Evolutionary conservation across 306 rosid genomes (phyloP).

Genomic region (Prosopis cineraria): DNA sequence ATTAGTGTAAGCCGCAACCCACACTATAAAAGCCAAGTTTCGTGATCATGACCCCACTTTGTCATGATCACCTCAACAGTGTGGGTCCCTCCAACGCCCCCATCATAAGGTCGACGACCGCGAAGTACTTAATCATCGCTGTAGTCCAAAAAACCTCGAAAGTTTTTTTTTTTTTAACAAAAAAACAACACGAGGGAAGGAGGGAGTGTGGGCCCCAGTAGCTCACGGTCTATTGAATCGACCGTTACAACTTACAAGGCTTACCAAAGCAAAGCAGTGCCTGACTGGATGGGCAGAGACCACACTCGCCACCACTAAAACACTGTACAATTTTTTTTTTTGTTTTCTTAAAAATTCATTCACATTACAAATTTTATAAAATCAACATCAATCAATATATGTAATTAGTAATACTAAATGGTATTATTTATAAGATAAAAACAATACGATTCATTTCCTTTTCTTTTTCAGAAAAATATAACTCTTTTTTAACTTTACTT

Average conservation of each 20-base stretch:
- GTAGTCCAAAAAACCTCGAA: neutral
- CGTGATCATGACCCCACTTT: constrained; percentile 17
- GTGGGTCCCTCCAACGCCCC: neutral
- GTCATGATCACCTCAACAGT: neutral
- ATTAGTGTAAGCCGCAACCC: constrained; percentile 16
- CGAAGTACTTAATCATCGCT: constrained; percentile 12
- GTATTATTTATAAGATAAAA: too few relatives aligned
- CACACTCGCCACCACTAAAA: neutral
- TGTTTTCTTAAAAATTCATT: too few relatives aligned
- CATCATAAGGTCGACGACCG: neutral
- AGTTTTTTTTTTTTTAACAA: neutral
- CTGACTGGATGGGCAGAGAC: constrained; percentile 33
- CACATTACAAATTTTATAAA: too few relatives aligned
- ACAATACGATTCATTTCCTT: too few relatives aligned
- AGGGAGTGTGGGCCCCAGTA: constrained; percentile 28
- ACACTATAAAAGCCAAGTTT: neutral
- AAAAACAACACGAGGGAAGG: neutral
- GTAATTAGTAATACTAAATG: too few relatives aligned
- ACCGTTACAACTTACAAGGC: constrained; percentile 51
- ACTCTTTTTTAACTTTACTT: too few relatives aligned
- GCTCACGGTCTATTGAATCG: constrained; percentile 37
- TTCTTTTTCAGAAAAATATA: too few relatives aligned
- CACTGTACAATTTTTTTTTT: neutral
- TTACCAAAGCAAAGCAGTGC: constrained; percentile 29
- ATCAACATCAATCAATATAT: too few relatives aligned